phyloP scores from a whole-genome alignment of 164 flowering plant species.

The Tetracentron sinense region DNA sequence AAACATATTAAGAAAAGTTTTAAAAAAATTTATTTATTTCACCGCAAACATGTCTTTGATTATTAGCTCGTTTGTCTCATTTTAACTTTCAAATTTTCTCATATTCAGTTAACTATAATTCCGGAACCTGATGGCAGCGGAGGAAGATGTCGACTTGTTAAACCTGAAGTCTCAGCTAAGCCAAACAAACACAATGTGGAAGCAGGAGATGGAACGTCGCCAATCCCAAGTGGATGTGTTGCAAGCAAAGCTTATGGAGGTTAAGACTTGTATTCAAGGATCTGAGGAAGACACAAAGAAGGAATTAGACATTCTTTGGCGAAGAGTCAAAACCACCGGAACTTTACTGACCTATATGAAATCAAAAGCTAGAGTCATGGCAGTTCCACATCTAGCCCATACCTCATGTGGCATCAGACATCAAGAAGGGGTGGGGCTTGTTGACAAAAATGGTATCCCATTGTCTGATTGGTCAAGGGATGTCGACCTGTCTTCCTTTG shows the following conservation, averaged over 20 bases:
- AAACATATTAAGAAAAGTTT: no score
- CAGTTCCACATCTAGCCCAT: constrained; percentile 69
- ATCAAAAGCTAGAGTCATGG: constrained; percentile 69
- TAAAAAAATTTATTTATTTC: no score
- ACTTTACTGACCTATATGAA: constrained; percentile 70
- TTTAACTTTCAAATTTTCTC: neutral
- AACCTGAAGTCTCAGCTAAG: constrained; percentile 37
- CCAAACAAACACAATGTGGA: constrained; percentile 46
- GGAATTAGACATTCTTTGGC: constrained; percentile 77
- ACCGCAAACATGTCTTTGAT: no score
- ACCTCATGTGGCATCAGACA: constrained; percentile 69
- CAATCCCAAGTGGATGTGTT: constrained; percentile 57
- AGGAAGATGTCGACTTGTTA: constrained; percentile 44
- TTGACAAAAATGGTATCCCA: constrained; percentile 67
- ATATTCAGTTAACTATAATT: neutral
- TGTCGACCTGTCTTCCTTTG: constrained; percentile 57
- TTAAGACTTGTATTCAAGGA: constrained; percentile 50
- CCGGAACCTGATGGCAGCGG: constrained; percentile 21
- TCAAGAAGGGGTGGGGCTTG: constrained; percentile 71
- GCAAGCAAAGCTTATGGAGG: constrained; percentile 58
- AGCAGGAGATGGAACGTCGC: constrained; percentile 55
- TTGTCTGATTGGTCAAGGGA: constrained; percentile 63
- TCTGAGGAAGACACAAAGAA: constrained; percentile 57
- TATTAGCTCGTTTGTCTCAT: neutral
- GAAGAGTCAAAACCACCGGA: constrained; percentile 72